Percentiles rank a stretch among this genome's conserved stretches.
phyloP scores from a whole-genome alignment of 108 stramenopile species.

The Epithemia pelagica region DNA sequence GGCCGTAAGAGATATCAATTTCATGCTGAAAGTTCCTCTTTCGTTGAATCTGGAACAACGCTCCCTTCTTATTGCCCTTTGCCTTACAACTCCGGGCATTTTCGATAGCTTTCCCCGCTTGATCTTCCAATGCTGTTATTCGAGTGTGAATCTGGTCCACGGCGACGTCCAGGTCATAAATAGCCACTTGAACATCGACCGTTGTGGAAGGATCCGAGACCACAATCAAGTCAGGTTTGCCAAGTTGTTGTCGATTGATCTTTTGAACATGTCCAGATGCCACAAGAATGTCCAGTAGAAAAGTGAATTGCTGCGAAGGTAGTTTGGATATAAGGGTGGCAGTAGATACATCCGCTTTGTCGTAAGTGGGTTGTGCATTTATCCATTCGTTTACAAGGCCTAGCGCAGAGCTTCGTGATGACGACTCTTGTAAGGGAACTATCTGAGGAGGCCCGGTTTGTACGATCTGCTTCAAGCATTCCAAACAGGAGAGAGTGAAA shows the following conservation, averaged over 20 bases:
- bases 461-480: neutral
- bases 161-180: neutral
- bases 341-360: neutral
- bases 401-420: neutral
- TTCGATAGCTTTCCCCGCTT: neutral
- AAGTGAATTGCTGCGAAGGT: neutral
- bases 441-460: neutral
- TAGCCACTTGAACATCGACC: neutral
- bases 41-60: neutral
- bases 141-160: neutral
- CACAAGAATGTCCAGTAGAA: neutral
- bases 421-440: neutral
- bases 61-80: neutral
- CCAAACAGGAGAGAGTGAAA: neutral
- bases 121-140: neutral
- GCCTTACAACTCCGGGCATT: neutral
- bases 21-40: neutral
- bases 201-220: neutral
- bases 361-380: neutral
- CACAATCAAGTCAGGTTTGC: neutral
- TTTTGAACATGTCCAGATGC: neutral
- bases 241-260: slow-evolving; percentile 1
- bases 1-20: neutral
- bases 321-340: neutral
- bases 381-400: neutral